phyloP scores from a whole-genome alignment of 257 asterid species.

The Petunia secreta region DNA sequence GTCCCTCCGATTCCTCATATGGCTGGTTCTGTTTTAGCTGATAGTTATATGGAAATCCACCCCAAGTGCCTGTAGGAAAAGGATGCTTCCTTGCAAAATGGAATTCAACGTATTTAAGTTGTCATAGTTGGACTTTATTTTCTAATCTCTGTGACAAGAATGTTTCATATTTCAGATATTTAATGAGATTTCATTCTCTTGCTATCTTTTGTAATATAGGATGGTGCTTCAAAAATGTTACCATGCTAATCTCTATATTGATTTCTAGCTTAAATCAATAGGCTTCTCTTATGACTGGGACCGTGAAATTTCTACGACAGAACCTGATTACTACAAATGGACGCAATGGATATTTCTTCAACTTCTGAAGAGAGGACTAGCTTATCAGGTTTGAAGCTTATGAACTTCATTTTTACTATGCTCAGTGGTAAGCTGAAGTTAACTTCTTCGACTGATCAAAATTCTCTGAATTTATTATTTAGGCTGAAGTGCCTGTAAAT shows the following conservation, averaged over 20 bases:
- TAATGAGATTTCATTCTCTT: neutral
- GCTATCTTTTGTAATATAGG: neutral
- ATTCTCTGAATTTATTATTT: slow-evolving; percentile 26
- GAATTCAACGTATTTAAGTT: neutral
- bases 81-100: neutral
- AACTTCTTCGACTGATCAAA: neutral
- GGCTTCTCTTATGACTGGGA: slow-evolving; percentile 99
- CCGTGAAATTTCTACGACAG: slow-evolving; percentile 95
- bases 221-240: slow-evolving; percentile 3
- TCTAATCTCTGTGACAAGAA: slow-evolving; percentile 19
- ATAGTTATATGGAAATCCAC: slow-evolving; percentile 1
- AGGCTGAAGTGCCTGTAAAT: slow-evolving; percentile 99
- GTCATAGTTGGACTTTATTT: slow-evolving; percentile 23
- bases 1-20: neutral
- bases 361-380: slow-evolving; percentile 90
- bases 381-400: slow-evolving; percentile 71
- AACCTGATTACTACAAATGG: slow-evolving; percentile 96
- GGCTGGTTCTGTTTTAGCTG: neutral
- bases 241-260: slow-evolving; percentile 39
- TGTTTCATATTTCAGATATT: neutral
- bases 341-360: slow-evolving; percentile 99
- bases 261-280: slow-evolving; percentile 79
- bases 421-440: slow-evolving; percentile 9
- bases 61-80: slow-evolving; percentile 4
- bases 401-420: neutral